Conservation (phyloP, 805 yeast genomes). For the Candida tammaniensis region DNA sequence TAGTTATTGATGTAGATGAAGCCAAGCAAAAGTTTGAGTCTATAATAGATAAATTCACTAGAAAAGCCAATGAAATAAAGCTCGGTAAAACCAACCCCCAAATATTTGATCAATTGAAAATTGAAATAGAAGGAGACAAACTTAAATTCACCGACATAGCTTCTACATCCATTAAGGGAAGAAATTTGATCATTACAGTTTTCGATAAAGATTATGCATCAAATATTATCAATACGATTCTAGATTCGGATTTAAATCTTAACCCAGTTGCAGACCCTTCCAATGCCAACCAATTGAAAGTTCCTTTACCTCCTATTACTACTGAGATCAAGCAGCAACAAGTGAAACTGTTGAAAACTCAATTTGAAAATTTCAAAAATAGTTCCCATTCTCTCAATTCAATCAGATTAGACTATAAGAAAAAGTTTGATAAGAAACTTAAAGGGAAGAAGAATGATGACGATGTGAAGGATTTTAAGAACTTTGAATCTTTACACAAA, state of each 20-base stretch:
- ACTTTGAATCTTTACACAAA: slow-evolving; percentile 71
- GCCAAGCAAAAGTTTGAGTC: slow-evolving; percentile 44
- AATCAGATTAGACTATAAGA: slow-evolving; percentile 51
- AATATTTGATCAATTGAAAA: slow-evolving; percentile 57
- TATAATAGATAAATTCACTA: slow-evolving; percentile 51
- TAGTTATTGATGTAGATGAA: slow-evolving; percentile 21
- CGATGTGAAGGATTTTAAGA: slow-evolving; percentile 49
- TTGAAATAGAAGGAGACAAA: slow-evolving; percentile 43
- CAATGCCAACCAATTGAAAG: slow-evolving; percentile 65
- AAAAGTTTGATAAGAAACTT: slow-evolving; percentile 56
- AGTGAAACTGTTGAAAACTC: slow-evolving; percentile 61
- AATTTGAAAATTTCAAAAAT: slow-evolving; percentile 60
- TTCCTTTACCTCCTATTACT: slow-evolving; percentile 73
- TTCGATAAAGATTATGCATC: slow-evolving; percentile 79
- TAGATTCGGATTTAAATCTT: slow-evolving; percentile 67
- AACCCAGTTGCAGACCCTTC: slow-evolving; percentile 76
- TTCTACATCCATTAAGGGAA: slow-evolving; percentile 66
- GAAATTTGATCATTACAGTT: slow-evolving; percentile 72
- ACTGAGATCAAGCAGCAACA: slow-evolving; percentile 60
- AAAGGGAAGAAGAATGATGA: slow-evolving; percentile 51
- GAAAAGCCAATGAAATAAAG: slow-evolving; percentile 58
- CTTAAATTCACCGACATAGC: slow-evolving; percentile 62
- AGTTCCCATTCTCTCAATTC: slow-evolving; percentile 47
- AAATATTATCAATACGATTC: slow-evolving; percentile 64
- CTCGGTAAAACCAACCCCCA: slow-evolving; percentile 68